Conservation (phyloP, 208 protist species). For the Leishmania tarentolae region DNA sequence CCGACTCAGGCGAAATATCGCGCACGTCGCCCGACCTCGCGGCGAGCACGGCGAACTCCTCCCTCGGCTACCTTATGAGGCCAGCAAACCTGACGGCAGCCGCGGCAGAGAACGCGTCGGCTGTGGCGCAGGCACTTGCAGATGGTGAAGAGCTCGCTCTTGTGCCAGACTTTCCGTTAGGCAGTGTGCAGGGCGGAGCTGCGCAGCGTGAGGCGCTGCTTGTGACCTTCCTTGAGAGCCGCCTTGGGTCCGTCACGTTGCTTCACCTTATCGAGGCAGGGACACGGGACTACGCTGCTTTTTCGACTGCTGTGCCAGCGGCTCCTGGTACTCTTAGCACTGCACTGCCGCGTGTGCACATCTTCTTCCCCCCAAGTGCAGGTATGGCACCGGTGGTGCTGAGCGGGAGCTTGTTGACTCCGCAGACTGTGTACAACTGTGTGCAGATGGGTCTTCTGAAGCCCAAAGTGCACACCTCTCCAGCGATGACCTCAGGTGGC, state of each 20-base stretch:
- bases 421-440: constrained; percentile 33
- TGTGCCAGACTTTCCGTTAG: constrained; percentile 29
- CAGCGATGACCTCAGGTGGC: not conserved
- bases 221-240: constrained; percentile 35
- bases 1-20: constrained; percentile 15
- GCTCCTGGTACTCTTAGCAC: not conserved
- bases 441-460: constrained; percentile 31
- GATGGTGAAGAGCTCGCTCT: constrained; percentile 27
- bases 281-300: constrained; percentile 46
- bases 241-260: constrained; percentile 36
- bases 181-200: constrained; percentile 34
- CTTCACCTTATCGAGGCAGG: constrained; percentile 59
- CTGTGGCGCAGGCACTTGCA: constrained; percentile 18
- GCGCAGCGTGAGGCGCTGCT: constrained; percentile 55
- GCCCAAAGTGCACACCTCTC: not conserved
- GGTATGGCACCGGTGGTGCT: constrained; percentile 37
- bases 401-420: constrained; percentile 38
- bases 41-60: constrained; percentile 16
- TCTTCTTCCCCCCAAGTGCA: constrained; percentile 44
- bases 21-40: constrained; percentile 6
- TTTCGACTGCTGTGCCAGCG: constrained; percentile 39
- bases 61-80: constrained; percentile 24
- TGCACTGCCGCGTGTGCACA: constrained; percentile 47
- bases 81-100: constrained; percentile 15
- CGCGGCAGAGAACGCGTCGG: constrained; percentile 2